Conservation (phyloP, 2,329 filamentous ascomycete species). For the Phialemonium atrogriseum region DNA sequence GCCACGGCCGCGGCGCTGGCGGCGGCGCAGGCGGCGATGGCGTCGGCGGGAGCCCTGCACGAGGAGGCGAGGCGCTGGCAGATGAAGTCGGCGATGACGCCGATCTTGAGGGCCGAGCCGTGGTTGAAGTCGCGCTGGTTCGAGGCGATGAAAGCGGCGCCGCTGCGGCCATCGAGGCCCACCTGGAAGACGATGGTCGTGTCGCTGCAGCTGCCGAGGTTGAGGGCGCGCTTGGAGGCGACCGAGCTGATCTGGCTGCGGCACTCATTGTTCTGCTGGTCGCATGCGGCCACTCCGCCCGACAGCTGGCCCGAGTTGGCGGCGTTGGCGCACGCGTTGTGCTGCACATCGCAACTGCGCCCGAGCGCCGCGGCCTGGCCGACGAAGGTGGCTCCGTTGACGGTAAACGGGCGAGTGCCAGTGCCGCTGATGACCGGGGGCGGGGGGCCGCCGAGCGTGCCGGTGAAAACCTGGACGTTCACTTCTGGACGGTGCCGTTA, state of each 20-base stretch:
- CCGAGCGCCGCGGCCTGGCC: conserved; percentile 1
- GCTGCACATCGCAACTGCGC: conserved; percentile 4
- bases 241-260: neutral
- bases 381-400: conserved; percentile 1
- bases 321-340: conserved; percentile 4
- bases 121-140: conserved; percentile 35
- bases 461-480: conserved; percentile 4
- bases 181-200: conserved; percentile 32
- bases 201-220: conserved; percentile 31
- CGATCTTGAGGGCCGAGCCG: conserved; percentile 36
- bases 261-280: conserved; percentile 2
- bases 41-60: conserved; percentile 22
- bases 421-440: conserved; percentile 1
- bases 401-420: neutral
- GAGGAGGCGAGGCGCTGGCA: conserved; percentile 29
- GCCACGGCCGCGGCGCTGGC: conserved; percentile 18
- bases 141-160: conserved; percentile 31
- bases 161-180: conserved; percentile 34
- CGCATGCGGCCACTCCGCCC: conserved; percentile 2
- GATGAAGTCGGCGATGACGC: conserved; percentile 38
- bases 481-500: no score
- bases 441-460: conserved; percentile 1
- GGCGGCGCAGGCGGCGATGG: conserved; percentile 15
- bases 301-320: conserved; percentile 3
- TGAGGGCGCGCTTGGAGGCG: conserved; percentile 7